Percentiles rank a stretch among this genome's conserved stretches.
These are phyloP conservation scores for Taxillus chinensis DNA, from an alignment of 164 flowering plant genomes.

Conservation along the genomic window DNA sequence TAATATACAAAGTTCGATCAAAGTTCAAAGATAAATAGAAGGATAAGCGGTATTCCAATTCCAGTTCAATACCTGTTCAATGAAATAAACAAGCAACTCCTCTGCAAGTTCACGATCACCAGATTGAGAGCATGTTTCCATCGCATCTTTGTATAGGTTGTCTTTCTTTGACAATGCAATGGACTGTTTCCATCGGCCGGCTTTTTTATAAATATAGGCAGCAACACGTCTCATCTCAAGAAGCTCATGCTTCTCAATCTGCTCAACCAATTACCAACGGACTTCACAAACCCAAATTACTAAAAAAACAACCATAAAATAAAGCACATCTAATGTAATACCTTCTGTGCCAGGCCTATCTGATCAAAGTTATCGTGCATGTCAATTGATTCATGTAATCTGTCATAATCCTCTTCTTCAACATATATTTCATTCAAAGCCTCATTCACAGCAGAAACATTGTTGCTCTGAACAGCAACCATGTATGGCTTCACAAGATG, in stretches of 20 bases:
- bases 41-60: no score
- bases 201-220: constrained; percentile 94
- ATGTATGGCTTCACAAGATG: constrained; percentile 96
- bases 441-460: constrained; percentile 92
- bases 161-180: constrained; percentile 97
- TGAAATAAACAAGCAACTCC: constrained; percentile 94
- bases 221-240: constrained; percentile 99
- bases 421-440: constrained; percentile 86
- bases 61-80: constrained; percentile 59
- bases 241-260: constrained; percentile 99
- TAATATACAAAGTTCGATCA: no score
- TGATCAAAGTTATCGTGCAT: constrained; percentile 93
- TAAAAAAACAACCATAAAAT: neutral
- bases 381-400: constrained; percentile 89
- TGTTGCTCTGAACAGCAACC: constrained; percentile 98
- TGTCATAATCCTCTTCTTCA: constrained; percentile 92
- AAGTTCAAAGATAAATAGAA: no score
- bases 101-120: constrained; percentile 96
- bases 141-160: constrained; percentile 87
- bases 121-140: constrained; percentile 97
- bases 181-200: constrained; percentile 98
- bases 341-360: constrained; percentile 99
- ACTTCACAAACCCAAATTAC: neutral
- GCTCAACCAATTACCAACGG: constrained; percentile 14
- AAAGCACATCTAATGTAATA: constrained; percentile 10